phyloP scores from a whole-genome alignment of 805 yeast genomes.

The Wilhelminamyces savonicus region DNA sequence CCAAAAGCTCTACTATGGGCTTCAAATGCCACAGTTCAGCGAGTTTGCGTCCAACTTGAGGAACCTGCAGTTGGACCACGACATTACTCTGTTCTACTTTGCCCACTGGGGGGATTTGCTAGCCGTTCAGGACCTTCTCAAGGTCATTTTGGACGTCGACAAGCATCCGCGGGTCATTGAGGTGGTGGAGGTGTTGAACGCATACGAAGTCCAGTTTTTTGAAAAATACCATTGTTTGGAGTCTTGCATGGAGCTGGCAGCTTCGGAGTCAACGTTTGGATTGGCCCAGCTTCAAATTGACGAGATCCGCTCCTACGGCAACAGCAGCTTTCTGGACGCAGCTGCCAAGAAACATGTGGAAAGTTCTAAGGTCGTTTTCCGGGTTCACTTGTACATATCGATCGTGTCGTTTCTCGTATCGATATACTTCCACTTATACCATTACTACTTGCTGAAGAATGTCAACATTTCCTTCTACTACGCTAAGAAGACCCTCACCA shows the following conservation, averaged over 20 bases:
- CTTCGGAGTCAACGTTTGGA: too few relatives aligned
- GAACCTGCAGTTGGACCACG: constrained; percentile 2
- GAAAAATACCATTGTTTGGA: too few relatives aligned
- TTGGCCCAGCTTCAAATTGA: too few relatives aligned
- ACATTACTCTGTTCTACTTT: not conserved
- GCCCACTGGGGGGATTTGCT: constrained; percentile 2
- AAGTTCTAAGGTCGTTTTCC: constrained; percentile 5
- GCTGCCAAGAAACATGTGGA: too few relatives aligned
- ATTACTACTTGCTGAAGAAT: constrained; percentile 9
- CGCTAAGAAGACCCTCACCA: constrained; percentile 8
- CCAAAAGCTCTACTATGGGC: constrained; percentile 6
- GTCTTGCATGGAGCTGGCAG: too few relatives aligned
- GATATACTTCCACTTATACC: constrained; percentile 11
- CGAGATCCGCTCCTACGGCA: too few relatives aligned
- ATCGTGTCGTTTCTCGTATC: constrained; percentile 10
- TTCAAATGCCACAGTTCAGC: constrained; percentile 8
- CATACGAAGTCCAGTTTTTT: constrained; percentile 2
- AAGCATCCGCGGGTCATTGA: constrained; percentile 3
- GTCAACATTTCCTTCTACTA: constrained; percentile 8
- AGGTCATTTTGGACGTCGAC: constrained; percentile 4
- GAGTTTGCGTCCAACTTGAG: constrained; percentile 7
- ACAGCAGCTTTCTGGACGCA: too few relatives aligned
- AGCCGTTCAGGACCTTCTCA: constrained; percentile 4
- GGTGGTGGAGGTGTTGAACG: constrained; percentile 3
- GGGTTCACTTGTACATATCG: constrained; percentile 9